Evolutionary conservation across 31 red algal species (phyloP).

Genomic region (Endocladia muricata): DNA sequence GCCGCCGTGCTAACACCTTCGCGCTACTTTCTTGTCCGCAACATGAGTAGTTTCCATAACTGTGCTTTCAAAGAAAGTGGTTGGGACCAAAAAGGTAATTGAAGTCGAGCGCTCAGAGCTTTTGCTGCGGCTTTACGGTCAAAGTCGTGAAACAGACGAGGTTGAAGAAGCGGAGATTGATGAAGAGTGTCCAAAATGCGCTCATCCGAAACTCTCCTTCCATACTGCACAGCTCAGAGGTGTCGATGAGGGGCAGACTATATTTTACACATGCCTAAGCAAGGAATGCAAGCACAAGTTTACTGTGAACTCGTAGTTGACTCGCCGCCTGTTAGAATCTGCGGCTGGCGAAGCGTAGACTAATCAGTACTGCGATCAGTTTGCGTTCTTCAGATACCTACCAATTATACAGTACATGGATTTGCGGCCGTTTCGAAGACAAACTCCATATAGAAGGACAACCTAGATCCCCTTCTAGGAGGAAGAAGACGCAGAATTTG

Average conservation of each 20-base stretch:
- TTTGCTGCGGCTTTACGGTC: constrained; percentile 46
- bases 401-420: too few species aligned
- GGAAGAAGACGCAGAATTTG: background rate
- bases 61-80: background rate
- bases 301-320: constrained; percentile 59
- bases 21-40: too few species aligned
- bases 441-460: background rate
- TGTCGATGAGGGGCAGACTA: constrained; percentile 95
- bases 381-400: too few species aligned
- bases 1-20: too few species aligned
- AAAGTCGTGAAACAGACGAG: background rate
- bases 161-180: constrained; percentile 67
- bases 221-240: constrained; percentile 88
- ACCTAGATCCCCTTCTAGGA: background rate
- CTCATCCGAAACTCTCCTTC: constrained; percentile 61
- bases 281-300: constrained; percentile 43
- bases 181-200: constrained; percentile 88
- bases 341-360: too few species aligned
- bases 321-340: too few species aligned
- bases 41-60: background rate
- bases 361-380: too few species aligned
- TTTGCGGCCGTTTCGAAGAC: background rate
- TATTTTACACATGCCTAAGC: constrained; percentile 91
- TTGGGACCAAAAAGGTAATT: background rate
- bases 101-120: constrained; percentile 48